Evolutionary conservation across 306 rosid species (phyloP), one percentile per base, ranked within the genome.

Genomic region (Inga laurina): DNA sequence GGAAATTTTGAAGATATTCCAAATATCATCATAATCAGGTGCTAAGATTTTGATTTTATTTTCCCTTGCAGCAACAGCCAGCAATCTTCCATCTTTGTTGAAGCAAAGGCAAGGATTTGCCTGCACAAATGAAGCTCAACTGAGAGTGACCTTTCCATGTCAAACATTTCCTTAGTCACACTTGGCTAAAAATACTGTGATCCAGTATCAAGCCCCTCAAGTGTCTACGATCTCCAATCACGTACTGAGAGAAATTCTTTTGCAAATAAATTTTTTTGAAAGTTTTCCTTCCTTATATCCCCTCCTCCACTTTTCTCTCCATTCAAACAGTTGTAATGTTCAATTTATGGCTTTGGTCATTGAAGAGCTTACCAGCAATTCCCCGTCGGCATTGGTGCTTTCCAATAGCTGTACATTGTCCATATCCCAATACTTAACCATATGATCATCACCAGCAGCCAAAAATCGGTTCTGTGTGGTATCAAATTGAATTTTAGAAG

Each of bases 21-120:
- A 48, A 78, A 37, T 6, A 56, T 56, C 81, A 22, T 61, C 82
- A 76, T 70, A 5, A 72, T 51, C 41, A 51, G 54, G 66, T 61
- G 79, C 90, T 43, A 90, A 85, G 67, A 90, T 83, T 84, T 88
- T 87, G 19, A 90, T 73, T 66, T 83, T 85, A 62, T 85, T 81
- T n/a, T 83, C 89, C 12, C 52, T 77, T 37, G 93, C 85, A 64
- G 89, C 37, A 75, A 87, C 89, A 81, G 93, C 93, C 66, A 90
- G 56, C 80, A 88, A 67, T 19, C 57, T 79, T 44, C 90, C 90
- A 34, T 69, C 87, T 72, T 87, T 88, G 88, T 86, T 90, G 83
- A 88, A 90, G 19, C 88, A 59, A 77, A 90, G 43, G 66, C 85
- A 64, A 71, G 91, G 91, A 79, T 72, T 49, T 44, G 75, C 84